phyloP scores from a whole-genome alignment of 805 yeast genomes.

The Yamadazyma paraphyllophila region DNA sequence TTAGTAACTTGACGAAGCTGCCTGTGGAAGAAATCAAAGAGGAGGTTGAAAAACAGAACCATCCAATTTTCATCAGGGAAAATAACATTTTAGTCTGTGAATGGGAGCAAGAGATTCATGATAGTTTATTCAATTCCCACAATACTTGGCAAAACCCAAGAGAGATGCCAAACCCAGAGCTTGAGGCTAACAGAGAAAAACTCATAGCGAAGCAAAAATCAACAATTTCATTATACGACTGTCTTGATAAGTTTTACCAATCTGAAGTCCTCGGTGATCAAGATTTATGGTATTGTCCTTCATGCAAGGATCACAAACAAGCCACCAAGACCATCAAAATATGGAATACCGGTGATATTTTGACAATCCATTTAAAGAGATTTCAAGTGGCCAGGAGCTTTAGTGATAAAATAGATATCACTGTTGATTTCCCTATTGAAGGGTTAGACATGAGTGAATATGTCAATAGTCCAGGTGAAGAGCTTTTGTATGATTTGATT shows the following conservation, averaged over 20 bases:
- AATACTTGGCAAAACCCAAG: slow-evolving; percentile 54
- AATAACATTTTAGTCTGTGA: slow-evolving; percentile 53
- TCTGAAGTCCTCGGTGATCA: slow-evolving; percentile 85
- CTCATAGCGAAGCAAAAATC: slow-evolving; percentile 45
- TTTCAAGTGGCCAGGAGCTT: slow-evolving; percentile 81
- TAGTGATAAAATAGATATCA: slow-evolving; percentile 84
- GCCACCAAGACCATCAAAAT: slow-evolving; percentile 89
- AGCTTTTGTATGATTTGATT: slow-evolving; percentile 70
- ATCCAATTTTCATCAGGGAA: slow-evolving; percentile 20
- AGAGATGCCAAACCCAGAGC: slow-evolving; percentile 48
- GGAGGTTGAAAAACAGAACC: slow-evolving; percentile 12
- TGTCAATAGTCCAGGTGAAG: slow-evolving; percentile 38
- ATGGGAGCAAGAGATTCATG: slow-evolving; percentile 54
- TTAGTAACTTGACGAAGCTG: slow-evolving; percentile 13
- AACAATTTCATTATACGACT: slow-evolving; percentile 56
- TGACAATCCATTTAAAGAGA: slow-evolving; percentile 86
- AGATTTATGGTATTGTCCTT: slow-evolving; percentile 93
- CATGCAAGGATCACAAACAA: slow-evolving; percentile 82
- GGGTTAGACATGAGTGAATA: slow-evolving; percentile 72
- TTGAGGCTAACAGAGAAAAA: slow-evolving; percentile 45
- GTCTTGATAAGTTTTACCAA: slow-evolving; percentile 69
- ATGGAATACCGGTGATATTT: slow-evolving; percentile 91
- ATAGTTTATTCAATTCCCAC: slow-evolving; percentile 52
- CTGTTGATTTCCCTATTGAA: slow-evolving; percentile 83
- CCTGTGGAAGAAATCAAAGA: neutral